Percentiles rank a stretch among this genome's conserved stretches.
Conservation (phyloP, 495 filamentous ascomycete genomes). For the Penicillium longicatenatum region DNA sequence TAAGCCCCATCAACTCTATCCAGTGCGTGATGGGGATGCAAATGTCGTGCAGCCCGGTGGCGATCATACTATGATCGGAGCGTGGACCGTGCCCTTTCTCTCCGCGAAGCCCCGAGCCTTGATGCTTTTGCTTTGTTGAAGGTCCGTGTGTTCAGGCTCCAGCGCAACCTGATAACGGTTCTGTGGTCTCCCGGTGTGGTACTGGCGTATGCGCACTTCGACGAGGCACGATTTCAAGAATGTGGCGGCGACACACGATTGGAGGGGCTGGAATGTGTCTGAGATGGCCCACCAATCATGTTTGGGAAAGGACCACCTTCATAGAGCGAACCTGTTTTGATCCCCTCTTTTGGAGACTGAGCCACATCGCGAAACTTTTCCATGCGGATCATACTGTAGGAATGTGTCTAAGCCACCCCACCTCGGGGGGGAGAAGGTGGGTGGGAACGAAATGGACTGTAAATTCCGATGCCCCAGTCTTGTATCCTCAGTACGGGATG, state of each 20-base stretch:
- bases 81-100: constrained; percentile 28
- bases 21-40: constrained; percentile 18
- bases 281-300: constrained; percentile 20
- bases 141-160: constrained; percentile 25
- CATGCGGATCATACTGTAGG: constrained; percentile 20
- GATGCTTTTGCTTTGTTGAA: not conserved
- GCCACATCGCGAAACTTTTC: constrained; percentile 28
- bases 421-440: not conserved
- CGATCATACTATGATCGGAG: constrained; percentile 31
- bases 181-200: constrained; percentile 14
- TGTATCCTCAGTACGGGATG: not conserved
- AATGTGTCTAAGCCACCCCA: constrained; percentile 26
- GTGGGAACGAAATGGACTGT: not conserved
- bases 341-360: constrained; percentile 12
- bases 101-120: constrained; percentile 12
- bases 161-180: constrained; percentile 7
- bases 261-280: constrained; percentile 35
- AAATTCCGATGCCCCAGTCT: not conserved
- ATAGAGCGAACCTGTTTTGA: constrained; percentile 12
- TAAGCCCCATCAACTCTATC: constrained; percentile 19
- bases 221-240: constrained; percentile 18
- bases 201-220: not conserved
- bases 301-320: constrained; percentile 13
- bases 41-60: constrained; percentile 33
- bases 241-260: constrained; percentile 23